Base-by-base conservation (phyloP, 2,329 filamentous ascomycete species). In the Aspergillus caelatus region DNA sequence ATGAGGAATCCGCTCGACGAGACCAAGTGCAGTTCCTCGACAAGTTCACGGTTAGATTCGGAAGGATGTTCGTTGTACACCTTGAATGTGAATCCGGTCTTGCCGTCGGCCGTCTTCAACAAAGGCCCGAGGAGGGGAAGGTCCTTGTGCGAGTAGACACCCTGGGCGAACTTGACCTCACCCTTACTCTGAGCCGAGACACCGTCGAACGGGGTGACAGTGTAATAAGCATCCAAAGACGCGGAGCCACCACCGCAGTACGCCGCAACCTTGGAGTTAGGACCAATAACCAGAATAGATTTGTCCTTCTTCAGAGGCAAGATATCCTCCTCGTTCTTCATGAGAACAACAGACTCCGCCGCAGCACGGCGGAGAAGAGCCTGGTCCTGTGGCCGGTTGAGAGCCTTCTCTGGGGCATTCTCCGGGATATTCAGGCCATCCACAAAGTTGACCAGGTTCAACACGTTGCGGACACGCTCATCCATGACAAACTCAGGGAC, bases 271-370 rank as follows among this genome's bases (percentile, higher is more conserved):
- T 81, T 83, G 12, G 84, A 78, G 62, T 86, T 86, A 14, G 84
- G 84, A 3, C 84, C 85, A 62, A 87, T 85, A 21, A 86, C 79
- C 12, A 84, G 80, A 14, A 84, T 76, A 0, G 81, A 78, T 62
- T 81, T 78, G 28, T 76, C 74, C 54, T 79, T 81, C 45, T 78
- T 75, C 58, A 86, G 72, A 0, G 91, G 91, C 1, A 94, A 80
- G 0, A 89, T 74, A 16, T 80, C 80, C 43, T 84, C 83, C 14
- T 91, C 84, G 67, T 94, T 94, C 78, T 93, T 92, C 56, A 93
- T 79, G 14, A 94, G 81, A 1, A 93, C 90, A 10, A 92, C 88
- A 4, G 88, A 88, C 72, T 93, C 89, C 5, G 87, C 85, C 21
- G 89, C 89, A 28, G 91, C 83, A 60, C 84, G 82, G 21, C 91